A percentile compares a stretch with the other conserved stretches of the same genome.
Conservation (phyloP, 1,284 basidiomycete genomes). For the Boletus semigastroideus region DNA sequence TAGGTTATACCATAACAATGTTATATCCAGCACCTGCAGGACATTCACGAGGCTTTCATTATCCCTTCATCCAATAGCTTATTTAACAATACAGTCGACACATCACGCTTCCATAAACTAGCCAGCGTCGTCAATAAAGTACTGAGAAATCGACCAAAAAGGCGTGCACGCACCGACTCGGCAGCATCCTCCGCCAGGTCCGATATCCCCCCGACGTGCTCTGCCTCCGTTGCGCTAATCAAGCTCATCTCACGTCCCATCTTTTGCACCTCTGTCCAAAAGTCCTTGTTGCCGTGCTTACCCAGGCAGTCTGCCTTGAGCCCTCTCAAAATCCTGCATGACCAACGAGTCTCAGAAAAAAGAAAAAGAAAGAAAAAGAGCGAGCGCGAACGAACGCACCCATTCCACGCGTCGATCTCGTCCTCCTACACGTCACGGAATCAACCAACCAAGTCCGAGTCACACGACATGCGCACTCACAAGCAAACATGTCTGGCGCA, state of each 20-base stretch:
- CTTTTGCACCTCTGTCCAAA: slow-evolving; percentile 60
- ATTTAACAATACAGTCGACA: not conserved
- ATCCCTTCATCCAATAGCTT: too few species aligned
- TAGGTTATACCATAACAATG: too few species aligned
- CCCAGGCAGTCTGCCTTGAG: slow-evolving; percentile 55
- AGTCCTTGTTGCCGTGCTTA: slow-evolving; percentile 56
- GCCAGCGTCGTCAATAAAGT: not conserved
- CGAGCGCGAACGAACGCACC: slow-evolving; percentile 40
- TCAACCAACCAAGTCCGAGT: not conserved
- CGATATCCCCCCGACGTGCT: slow-evolving; percentile 53
- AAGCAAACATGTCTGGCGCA: slow-evolving; percentile 66
- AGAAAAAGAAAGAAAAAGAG: too few species aligned
- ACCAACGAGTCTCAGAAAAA: slow-evolving; percentile 1
- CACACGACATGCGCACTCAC: slow-evolving; percentile 37
- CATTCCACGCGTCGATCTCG: slow-evolving; percentile 77
- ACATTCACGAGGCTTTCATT: too few species aligned
- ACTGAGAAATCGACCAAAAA: not conserved
- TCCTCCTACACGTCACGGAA: slow-evolving; percentile 53
- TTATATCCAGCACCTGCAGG: too few species aligned
- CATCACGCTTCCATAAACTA: slow-evolving; percentile 26
- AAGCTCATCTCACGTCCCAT: slow-evolving; percentile 55
- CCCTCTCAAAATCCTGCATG: slow-evolving; percentile 55
- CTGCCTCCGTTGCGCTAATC: slow-evolving; percentile 64
- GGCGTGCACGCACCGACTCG: slow-evolving; percentile 38
- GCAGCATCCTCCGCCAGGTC: slow-evolving; percentile 50